Evolutionary conservation across 768 basidiomycete genomes (phyloP).

Genomic region (Dentipellis fragilis): DNA sequence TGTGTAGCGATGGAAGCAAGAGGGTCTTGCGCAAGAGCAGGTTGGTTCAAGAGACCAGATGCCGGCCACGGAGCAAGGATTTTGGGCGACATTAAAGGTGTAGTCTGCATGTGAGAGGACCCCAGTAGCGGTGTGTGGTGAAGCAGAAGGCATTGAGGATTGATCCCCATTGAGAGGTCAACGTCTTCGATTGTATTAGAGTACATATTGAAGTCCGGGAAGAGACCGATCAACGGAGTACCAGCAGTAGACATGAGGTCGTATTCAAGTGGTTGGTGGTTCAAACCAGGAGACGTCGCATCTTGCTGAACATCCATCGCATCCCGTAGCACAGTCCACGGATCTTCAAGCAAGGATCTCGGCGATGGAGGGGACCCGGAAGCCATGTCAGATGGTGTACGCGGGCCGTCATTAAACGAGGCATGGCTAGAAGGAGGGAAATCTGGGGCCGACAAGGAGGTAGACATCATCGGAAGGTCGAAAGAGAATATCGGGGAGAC

Average conservation of each 20-base stretch:
- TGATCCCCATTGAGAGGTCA: conserved; percentile 20
- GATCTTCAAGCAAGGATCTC: not conserved
- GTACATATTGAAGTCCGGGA: conserved; percentile 27
- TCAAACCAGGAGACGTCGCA: no score
- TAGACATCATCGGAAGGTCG: not conserved
- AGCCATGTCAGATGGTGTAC: not conserved
- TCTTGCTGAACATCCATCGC: no score
- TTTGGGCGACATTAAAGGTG: no score
- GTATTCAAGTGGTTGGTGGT: no score
- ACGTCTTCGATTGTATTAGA: conserved; percentile 14
- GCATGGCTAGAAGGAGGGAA: not conserved
- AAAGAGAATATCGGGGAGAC: not conserved
- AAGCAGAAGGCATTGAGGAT: conserved; percentile 29
- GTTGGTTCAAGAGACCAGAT: not conserved
- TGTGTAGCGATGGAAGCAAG: not conserved
- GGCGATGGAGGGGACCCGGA: no score
- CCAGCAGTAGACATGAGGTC: not conserved
- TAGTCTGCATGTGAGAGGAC: not conserved
- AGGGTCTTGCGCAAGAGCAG: not conserved
- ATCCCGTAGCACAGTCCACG: not conserved
- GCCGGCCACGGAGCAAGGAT: no score
- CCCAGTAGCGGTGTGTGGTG: not conserved
- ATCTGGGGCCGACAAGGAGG: not conserved
- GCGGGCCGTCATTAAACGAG: not conserved
- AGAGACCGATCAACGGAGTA: conserved; percentile 15